A percentile compares a stretch with the other conserved stretches of the same genome.
These are phyloP conservation scores for Fusarium redolens DNA, from an alignment of 2,329 filamentous ascomycete genomes.

Conservation along the genomic window DNA sequence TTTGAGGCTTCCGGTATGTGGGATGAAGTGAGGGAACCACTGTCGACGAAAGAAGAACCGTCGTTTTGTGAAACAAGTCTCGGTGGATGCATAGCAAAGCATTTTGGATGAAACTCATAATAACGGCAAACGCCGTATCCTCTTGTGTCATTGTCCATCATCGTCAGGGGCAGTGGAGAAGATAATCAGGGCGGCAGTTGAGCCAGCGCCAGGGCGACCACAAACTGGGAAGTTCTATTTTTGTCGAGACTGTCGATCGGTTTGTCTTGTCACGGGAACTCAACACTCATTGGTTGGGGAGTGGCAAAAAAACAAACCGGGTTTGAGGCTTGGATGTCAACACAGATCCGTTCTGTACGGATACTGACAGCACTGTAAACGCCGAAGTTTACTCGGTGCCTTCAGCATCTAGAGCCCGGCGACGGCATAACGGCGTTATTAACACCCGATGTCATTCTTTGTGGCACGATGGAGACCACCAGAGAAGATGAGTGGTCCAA, in stretches of 20 bases:
- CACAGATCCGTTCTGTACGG: background rate
- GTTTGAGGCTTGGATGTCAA: slow-evolving; percentile 19
- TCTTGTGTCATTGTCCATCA: slow-evolving; percentile 23
- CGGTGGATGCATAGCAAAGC: slow-evolving; percentile 23
- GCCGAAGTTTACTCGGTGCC: slow-evolving; percentile 10
- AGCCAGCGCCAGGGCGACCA: slow-evolving; percentile 1
- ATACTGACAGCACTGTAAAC: slow-evolving; percentile 8
- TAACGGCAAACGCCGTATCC: slow-evolving; percentile 14
- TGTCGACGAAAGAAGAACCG: slow-evolving; percentile 1
- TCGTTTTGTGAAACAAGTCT: slow-evolving; percentile 32
- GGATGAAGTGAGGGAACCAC: background rate
- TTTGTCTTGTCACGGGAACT: background rate
- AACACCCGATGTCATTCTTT: slow-evolving; percentile 6
- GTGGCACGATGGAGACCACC: slow-evolving; percentile 1
- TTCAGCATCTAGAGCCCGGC: background rate
- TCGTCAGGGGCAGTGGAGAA: slow-evolving; percentile 42
- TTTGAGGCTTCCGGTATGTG: slow-evolving; percentile 25
- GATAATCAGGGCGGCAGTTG: slow-evolving; percentile 39
- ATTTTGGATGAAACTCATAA: slow-evolving; percentile 9
- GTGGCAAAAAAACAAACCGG: slow-evolving; percentile 31
- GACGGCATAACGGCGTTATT: slow-evolving; percentile 23
- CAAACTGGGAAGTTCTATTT: slow-evolving; percentile 33
- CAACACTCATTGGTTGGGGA: slow-evolving; percentile 7
- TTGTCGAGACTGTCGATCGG: slow-evolving; percentile 28
- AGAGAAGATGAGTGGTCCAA: slow-evolving; percentile 9